Evolutionary conservation across 2,329 filamentous ascomycete species (phyloP).

Genomic region (Dothideomycetes sp.): DNA sequence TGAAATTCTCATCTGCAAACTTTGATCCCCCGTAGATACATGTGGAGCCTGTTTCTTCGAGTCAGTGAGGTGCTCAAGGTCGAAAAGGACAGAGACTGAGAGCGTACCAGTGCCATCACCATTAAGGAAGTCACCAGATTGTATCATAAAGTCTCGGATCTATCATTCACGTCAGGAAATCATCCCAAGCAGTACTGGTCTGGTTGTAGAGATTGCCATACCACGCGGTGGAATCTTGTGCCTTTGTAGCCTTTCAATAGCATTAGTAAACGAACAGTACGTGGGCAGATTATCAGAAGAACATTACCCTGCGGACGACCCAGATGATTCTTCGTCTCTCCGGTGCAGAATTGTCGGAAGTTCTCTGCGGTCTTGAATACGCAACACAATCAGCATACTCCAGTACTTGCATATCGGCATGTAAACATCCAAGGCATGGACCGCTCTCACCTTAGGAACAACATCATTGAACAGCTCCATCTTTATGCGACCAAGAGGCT

Average conservation of each 20-base stretch:
- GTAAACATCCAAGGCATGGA: no score
- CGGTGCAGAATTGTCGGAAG: conserved; percentile 94
- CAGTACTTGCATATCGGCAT: no score
- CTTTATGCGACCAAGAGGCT: conserved; percentile 75
- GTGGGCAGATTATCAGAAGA: no score
- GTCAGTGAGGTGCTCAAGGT: neutral
- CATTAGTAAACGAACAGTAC: no score
- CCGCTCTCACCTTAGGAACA: no score
- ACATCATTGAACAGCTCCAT: conserved; percentile 83
- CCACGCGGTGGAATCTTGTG: conserved; percentile 86
- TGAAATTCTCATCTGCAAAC: conserved; percentile 90
- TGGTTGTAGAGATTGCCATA: conserved; percentile 24
- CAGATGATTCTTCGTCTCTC: conserved; percentile 69
- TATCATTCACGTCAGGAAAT: conserved; percentile 28
- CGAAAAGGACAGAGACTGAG: neutral
- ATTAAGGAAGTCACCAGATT: conserved; percentile 91
- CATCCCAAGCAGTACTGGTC: neutral
- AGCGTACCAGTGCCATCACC: conserved; percentile 64
- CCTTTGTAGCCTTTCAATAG: conserved; percentile 95
- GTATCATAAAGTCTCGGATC: conserved; percentile 96
- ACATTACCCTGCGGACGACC: conserved; percentile 71
- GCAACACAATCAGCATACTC: no score
- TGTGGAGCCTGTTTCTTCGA: conserved; percentile 48
- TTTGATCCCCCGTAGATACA: conserved; percentile 71
- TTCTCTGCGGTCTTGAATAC: conserved; percentile 94